phyloP scores from a whole-genome alignment of 1,284 basidiomycete genomes.

The Kalmanozyma brasiliensis region DNA sequence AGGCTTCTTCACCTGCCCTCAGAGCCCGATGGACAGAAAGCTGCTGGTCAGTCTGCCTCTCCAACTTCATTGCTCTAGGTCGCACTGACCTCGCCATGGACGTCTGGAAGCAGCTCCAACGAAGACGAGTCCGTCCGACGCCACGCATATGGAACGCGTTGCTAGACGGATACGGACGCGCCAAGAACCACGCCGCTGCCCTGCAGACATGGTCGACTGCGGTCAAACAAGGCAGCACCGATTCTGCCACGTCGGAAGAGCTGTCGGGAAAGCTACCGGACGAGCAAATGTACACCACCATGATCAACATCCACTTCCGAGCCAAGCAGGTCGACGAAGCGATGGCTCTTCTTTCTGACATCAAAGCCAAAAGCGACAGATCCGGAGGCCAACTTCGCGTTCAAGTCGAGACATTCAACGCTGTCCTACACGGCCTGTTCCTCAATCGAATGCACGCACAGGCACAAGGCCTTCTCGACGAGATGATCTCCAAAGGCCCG shows the following conservation, averaged over 20 bases:
- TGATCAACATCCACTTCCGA: conserved; percentile 54
- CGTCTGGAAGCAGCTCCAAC: conserved; percentile 45
- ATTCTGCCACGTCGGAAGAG: neutral
- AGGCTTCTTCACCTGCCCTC: neutral
- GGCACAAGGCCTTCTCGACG: conserved; percentile 36
- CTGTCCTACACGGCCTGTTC: conserved; percentile 52
- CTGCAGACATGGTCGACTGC: conserved; percentile 48
- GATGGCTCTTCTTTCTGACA: conserved; percentile 40
- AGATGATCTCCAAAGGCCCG: conserved; percentile 50
- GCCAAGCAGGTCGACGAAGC: conserved; percentile 31
- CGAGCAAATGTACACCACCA: conserved; percentile 55
- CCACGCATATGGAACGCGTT: conserved; percentile 52
- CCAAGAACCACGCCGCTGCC: conserved; percentile 40
- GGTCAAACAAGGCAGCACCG: conserved; percentile 1
- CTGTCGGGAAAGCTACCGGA: conserved; percentile 27
- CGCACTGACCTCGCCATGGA: conserved; percentile 49
- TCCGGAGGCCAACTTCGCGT: conserved; percentile 19
- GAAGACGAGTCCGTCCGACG: conserved; percentile 23
- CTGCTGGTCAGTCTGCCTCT: conserved; percentile 53
- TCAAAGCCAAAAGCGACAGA: conserved; percentile 19
- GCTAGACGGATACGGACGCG: conserved; percentile 55
- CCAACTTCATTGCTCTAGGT: conserved; percentile 42
- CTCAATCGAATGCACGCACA: conserved; percentile 18
- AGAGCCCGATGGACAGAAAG: conserved; percentile 53
- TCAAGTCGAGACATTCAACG: conserved; percentile 56